A percentile compares a stretch with the other conserved stretches of the same genome.
These are phyloP conservation scores for Thielaviopsis ethacetica DNA, from an alignment of 2,329 filamentous ascomycete genomes.

Conservation along the genomic window DNA sequence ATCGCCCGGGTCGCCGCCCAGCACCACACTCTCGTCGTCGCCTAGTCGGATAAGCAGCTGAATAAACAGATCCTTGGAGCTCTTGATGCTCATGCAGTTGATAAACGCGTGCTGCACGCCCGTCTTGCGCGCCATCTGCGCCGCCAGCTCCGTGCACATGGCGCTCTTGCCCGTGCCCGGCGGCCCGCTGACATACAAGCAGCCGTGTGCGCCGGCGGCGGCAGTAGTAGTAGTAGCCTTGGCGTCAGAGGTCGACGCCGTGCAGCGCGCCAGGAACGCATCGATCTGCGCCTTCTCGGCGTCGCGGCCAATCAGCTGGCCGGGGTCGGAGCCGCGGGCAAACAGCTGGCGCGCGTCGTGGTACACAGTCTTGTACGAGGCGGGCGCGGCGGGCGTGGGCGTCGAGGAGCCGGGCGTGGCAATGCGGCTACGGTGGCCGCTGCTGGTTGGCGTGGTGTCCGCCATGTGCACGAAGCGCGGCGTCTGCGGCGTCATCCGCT, in stretches of 20 bases:
- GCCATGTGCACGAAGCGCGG: conserved; percentile 22
- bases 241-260: conserved; percentile 22
- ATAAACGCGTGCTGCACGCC: conserved; percentile 58
- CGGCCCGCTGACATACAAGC: conserved; percentile 87
- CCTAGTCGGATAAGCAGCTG: conserved; percentile 58
- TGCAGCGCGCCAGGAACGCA: conserved; percentile 49
- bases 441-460: background rate
- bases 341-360: conserved; percentile 79
- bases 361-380: conserved; percentile 46
- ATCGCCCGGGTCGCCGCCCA: conserved; percentile 23
- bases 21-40: conserved; percentile 24
- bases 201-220: conserved; percentile 45
- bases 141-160: conserved; percentile 66
- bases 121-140: conserved; percentile 34
- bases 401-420: background rate
- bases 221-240: no score
- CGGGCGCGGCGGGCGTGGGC: no score
- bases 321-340: conserved; percentile 58
- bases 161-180: conserved; percentile 96
- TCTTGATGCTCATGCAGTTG: conserved; percentile 96
- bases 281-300: conserved; percentile 47
- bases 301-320: conserved; percentile 64
- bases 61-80: conserved; percentile 67
- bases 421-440: background rate
- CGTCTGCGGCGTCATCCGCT: conserved; percentile 63